A percentile compares a stretch with the other conserved stretches of the same genome.
Evolutionary conservation across 2,329 filamentous ascomycete species (phyloP).

Genomic region (Cladosporium cucumerinum): DNA sequence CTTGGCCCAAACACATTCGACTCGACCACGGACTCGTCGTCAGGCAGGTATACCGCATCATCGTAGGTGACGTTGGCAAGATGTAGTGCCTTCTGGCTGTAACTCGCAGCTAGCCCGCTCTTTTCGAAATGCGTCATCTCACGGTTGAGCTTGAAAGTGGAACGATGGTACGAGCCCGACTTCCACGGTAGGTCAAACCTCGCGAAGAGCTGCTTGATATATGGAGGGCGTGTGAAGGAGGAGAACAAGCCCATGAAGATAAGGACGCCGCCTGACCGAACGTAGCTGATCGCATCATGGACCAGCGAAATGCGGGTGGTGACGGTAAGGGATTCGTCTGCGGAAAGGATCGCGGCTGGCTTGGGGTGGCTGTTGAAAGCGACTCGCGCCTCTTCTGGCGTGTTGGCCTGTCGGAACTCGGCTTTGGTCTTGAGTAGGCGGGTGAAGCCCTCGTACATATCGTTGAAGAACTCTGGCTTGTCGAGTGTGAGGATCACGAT

Average conservation of each 20-base stretch:
- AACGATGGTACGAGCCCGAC: slow-evolving; percentile 24
- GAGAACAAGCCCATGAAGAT: slow-evolving; percentile 24
- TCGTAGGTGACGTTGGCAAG: slow-evolving; percentile 18
- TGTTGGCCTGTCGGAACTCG: slow-evolving; percentile 20
- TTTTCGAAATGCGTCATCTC: slow-evolving; percentile 17
- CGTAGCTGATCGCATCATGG: slow-evolving; percentile 21
- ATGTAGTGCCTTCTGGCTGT: slow-evolving; percentile 25
- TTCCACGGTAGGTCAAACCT: slow-evolving; percentile 22
- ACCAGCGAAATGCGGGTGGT: slow-evolving; percentile 11
- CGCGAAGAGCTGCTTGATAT: slow-evolving; percentile 21
- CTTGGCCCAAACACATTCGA: slow-evolving; percentile 20
- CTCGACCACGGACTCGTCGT: slow-evolving; percentile 16
- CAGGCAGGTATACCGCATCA: slow-evolving; percentile 24
- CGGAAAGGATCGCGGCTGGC: slow-evolving; percentile 19
- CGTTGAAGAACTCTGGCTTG: slow-evolving; percentile 22
- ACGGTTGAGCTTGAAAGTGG: slow-evolving; percentile 21
- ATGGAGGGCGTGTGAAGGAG: slow-evolving; percentile 9
- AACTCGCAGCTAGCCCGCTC: slow-evolving; percentile 14
- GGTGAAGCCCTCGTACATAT: slow-evolving; percentile 18
- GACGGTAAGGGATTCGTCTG: slow-evolving; percentile 19
- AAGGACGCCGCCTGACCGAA: slow-evolving; percentile 21
- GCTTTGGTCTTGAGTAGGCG: slow-evolving; percentile 17
- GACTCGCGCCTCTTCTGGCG: slow-evolving; percentile 15
- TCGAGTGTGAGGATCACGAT: slow-evolving; percentile 23
- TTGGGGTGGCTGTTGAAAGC: slow-evolving; percentile 11